Base-by-base conservation (phyloP, 1,284 basidiomycete genomes). In the Chondrostereum purpureum region DNA sequence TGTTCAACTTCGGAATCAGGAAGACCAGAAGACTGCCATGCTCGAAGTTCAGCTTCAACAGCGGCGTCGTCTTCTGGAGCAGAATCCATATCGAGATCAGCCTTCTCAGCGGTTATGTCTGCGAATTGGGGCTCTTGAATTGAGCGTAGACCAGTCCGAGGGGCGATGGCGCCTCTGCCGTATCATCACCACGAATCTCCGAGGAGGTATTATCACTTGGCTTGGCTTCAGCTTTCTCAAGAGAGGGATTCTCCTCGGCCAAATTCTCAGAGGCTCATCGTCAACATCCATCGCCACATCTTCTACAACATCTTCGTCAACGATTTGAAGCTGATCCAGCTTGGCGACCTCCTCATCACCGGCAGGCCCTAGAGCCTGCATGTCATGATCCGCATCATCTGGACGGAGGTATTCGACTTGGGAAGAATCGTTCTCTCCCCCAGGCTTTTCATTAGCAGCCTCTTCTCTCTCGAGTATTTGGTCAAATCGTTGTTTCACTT, bases 281-380 rank as follows among this genome's bases (percentile, higher is more conserved):
- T 80, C 42, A 18, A 77, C 52, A 45, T 80, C 73, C 75, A 77
- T 76, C 2, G 62, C 44, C 16, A 53, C 48, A 48, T 77, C 56
- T 31, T 62, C 58, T 31, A 8, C n/a, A 8, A 31, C 27, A 14
- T 72, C 70, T 14, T 83, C 80, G 50, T 91, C 88, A 16, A 80
- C 62, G 50, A 95, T 72, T 38, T 79, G 83, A 21, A 96, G 77
- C 41, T 93, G 83, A 51, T 83, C 78, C 41, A 97, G 71, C 57
- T 86, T 90, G 24, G 88, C 83, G 24, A 81, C 79, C 59, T 93
- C 82, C 53, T 94, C 90, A 39, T 88, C 82, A 10, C 78, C 79
- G 1, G 93, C 88, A 1, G 89, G 82, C 4, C 93, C 95, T 10
- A 98, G 76, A 1, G 93, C 92, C 62, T 98, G 92, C 76, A 89